Evolutionary conservation across 495 filamentous ascomycete species (phyloP), one percentile per base, ranked within the genome.

Genomic region (Aspergillus heteromorphus): DNA sequence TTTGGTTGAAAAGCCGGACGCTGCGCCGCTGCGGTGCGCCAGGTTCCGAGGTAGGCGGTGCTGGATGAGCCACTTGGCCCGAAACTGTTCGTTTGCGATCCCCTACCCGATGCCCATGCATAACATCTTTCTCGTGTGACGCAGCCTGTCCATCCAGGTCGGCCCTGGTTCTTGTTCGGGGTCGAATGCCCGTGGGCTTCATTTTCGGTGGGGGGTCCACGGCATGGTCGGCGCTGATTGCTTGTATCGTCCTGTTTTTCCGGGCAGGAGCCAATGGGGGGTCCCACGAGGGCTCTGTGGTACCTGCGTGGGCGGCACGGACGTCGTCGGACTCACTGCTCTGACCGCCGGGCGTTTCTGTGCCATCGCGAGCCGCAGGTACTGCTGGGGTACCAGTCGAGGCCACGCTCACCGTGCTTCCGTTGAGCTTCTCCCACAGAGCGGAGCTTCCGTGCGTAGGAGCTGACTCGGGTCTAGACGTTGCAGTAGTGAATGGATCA

Each of bases 1-100:
- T 85, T 71, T 77, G 83, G 54, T 88, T 87, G 58, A 90, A 84
- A 20, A 96, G 73, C 49, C 91, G 80, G 9, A 86, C 84, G 58
- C 91, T 95, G 62, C 91, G 82, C 62, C 91, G 79, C 55, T 87
- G 85, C 7, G 85, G 84, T 36, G 84, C 83, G 23, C 83, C 81
- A 36, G 85, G 85, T 61, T 91, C 87, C 40, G 53, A 48, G 8
- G 76, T 65, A 40, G 78, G 77, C 13, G 66, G 70, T 51, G 80
- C 70, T 71, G 83, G 69, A 57, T 87, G 82, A 8, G 87, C 82
- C 13, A 82, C 81, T 60, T 92, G 87, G 2, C 91, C 91, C 25
- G 91, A 92, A 14, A 92, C 79, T 5, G 91, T 95, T 54, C 91
- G 80, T 71, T 95, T 96, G 63, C 89, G 81, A 57, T 86, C 87